Evolutionary conservation across 495 filamentous ascomycete genomes (phyloP), one percentile per base, ranked within the genome.

Genomic region (Opeltia flavorubescens): DNA sequence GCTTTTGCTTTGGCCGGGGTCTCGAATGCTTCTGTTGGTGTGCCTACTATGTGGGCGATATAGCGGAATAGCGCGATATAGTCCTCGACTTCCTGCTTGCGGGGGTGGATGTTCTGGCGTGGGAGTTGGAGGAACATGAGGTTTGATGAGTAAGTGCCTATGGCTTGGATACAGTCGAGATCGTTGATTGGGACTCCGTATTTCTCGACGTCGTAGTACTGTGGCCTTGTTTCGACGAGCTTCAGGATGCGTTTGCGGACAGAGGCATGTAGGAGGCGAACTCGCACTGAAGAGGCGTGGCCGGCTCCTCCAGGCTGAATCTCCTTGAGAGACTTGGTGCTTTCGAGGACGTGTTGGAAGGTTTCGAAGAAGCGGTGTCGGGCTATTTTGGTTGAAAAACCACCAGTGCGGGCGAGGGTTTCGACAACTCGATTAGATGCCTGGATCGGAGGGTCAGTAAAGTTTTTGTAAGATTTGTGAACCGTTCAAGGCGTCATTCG

Each of bases 31-130:
- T 75, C 66, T 0, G 72, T 76, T 1, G 81, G 81, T 3, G 75
- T 76, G 1, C 82, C 85, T 58, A 88, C 69, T 36, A 88, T 74
- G 53, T 84, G 68, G 1, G 74, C 81, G 17, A 88, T 72, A 25
- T 84, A 77, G 1, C 83, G 71, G 85, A 84, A 89, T 0, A 89
- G 63, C 0, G 83, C 82, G 43, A 86, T 66, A 51, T 85, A 89
- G 49, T 86, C 82, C 2, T 48, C 50, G 20, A 73, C 75, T 51
- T 89, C 84, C 26, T 72, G 70, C n/a, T 72, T 41, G 0, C 65
- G 64, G 13, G 81, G 58, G 48, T 68, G 81, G 53, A 91, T 76
- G 11, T 82, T 84, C 59, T 86, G 84, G 0, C 80, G 71, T n/a
- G n/a, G n/a, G n/a, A n/a, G n/a, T n/a, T n/a, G n/a, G n/a, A n/a